Percentiles rank a stretch among this genome's conserved stretches.
phyloP scores from a whole-genome alignment of 768 basidiomycete genomes.

The Boletus fagicola region DNA sequence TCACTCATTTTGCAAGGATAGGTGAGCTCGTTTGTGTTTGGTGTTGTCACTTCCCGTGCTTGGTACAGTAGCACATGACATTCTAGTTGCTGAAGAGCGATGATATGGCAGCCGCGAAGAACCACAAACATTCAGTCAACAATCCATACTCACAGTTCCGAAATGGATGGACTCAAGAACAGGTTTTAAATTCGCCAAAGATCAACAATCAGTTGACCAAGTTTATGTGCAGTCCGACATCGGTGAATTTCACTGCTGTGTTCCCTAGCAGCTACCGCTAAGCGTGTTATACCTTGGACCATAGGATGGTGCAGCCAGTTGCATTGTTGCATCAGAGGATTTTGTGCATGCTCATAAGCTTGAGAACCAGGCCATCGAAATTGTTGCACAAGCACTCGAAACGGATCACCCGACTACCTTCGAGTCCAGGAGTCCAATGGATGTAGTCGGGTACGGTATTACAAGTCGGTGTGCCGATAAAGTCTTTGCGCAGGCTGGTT shows the following conservation, averaged over 20 bases:
- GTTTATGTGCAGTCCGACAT: conserved; percentile 87
- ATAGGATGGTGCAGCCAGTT: conserved; percentile 74
- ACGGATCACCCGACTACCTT: conserved; percentile 69
- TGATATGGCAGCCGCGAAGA: conserved; percentile 65
- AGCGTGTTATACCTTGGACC: neutral
- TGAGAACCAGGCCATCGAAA: conserved; percentile 86
- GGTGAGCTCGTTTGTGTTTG: conserved; percentile 40
- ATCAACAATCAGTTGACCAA: conserved; percentile 75
- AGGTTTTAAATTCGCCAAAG: conserved; percentile 63
- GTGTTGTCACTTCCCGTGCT: neutral
- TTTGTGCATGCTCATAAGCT: conserved; percentile 71
- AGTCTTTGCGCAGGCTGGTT: conserved; percentile 70
- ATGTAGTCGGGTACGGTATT: conserved; percentile 81
- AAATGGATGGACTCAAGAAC: conserved; percentile 70
- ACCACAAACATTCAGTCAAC: conserved; percentile 75
- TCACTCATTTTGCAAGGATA: conserved; percentile 73
- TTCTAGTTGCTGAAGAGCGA: conserved; percentile 1
- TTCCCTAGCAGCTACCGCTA: neutral
- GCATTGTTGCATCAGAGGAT: conserved; percentile 73
- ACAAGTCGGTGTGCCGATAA: conserved; percentile 63
- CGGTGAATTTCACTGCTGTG: conserved; percentile 37
- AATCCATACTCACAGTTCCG: conserved; percentile 89
- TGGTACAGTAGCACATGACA: neutral
- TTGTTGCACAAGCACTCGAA: conserved; percentile 60
- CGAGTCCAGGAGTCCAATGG: conserved; percentile 69